phyloP scores from a whole-genome alignment of 2,329 filamentous ascomycete species.

The Aspergillus pseudoglaucus region DNA sequence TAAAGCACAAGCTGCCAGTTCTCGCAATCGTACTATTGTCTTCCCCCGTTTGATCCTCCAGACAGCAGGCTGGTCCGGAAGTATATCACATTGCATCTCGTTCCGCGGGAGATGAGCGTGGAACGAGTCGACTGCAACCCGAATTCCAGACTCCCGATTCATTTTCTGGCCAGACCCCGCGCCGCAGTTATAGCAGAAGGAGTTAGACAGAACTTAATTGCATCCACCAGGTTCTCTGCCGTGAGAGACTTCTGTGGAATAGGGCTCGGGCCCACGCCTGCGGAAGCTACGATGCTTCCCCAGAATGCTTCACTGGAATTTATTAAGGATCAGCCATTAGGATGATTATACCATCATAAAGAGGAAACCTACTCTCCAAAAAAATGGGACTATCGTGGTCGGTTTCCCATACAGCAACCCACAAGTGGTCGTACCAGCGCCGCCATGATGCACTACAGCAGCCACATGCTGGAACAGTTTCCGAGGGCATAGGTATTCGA shows the following conservation, averaged over 20 bases:
- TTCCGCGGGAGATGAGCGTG: constrained; percentile 30
- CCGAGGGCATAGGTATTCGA: constrained; percentile 45
- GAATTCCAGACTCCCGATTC: constrained; percentile 36
- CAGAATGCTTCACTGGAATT: constrained; percentile 43
- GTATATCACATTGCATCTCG: constrained; percentile 18
- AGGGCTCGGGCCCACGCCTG: constrained; percentile 45
- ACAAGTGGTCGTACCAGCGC: constrained; percentile 53
- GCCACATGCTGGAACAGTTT: constrained; percentile 52
- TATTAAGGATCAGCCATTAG: too few relatives aligned
- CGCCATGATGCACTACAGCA: constrained; percentile 54
- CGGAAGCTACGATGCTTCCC: constrained; percentile 46
- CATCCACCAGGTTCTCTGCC: constrained; percentile 38
- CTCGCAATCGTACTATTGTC: constrained; percentile 14
- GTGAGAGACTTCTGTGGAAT: constrained; percentile 44
- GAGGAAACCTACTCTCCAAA: constrained; percentile 40
- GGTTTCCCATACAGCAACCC: constrained; percentile 48
- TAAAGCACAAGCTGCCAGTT: constrained; percentile 16
- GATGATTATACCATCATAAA: too few relatives aligned
- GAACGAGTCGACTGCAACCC: constrained; percentile 40
- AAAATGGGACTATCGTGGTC: constrained; percentile 52
- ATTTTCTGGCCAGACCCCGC: constrained; percentile 32
- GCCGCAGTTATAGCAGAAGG: constrained; percentile 32
- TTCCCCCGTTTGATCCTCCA: constrained; percentile 17
- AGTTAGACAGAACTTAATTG: constrained; percentile 41
- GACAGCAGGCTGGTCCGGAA: constrained; percentile 21